These are phyloP conservation scores for Yamadazyma membranifaciens DNA, from an alignment of 1,139 yeast species.

Conservation along the genomic window DNA sequence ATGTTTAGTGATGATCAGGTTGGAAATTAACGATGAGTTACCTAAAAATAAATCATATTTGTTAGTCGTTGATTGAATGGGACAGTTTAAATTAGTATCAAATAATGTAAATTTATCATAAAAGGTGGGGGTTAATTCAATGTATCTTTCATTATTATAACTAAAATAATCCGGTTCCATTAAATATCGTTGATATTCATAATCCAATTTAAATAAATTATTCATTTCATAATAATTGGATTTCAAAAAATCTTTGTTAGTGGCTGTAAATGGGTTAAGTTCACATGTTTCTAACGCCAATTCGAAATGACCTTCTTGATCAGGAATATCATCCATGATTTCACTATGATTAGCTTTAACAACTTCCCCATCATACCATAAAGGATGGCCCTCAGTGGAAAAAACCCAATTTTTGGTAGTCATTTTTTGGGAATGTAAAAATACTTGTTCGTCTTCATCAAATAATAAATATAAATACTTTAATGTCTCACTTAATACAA, in stretches of 20 bases:
- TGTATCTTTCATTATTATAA: conserved; percentile 23
- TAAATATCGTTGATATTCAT: conserved; percentile 30
- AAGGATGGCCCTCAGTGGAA: conserved; percentile 92
- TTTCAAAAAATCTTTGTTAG: conserved; percentile 19
- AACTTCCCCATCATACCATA: conserved; percentile 53
- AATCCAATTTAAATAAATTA: conserved; percentile 41
- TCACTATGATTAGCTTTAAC: not conserved
- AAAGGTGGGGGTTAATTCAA: conserved; percentile 33
- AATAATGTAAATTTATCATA: conserved; percentile 29
- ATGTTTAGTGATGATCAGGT: conserved; percentile 22
- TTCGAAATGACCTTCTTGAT: conserved; percentile 4
- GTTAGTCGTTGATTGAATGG: conserved; percentile 26
- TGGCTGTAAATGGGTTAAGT: conserved; percentile 24
- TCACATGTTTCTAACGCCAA: conserved; percentile 29
- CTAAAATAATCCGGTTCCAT: conserved; percentile 34
- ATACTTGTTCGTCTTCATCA: conserved; percentile 61
- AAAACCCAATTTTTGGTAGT: conserved; percentile 60
- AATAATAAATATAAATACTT: conserved; percentile 81
- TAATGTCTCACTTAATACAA: conserved; percentile 81
- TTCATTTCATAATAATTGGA: conserved; percentile 37
- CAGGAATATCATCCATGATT: not conserved
- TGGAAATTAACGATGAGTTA: conserved; percentile 19
- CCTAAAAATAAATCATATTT: conserved; percentile 34
- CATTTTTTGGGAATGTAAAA: conserved; percentile 32
- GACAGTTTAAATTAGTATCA: conserved; percentile 20